Evolutionary conservation across 331 rosid genomes (phyloP), one percentile per base, ranked within the genome.

Genomic region (Phaseolus coccineus): DNA sequence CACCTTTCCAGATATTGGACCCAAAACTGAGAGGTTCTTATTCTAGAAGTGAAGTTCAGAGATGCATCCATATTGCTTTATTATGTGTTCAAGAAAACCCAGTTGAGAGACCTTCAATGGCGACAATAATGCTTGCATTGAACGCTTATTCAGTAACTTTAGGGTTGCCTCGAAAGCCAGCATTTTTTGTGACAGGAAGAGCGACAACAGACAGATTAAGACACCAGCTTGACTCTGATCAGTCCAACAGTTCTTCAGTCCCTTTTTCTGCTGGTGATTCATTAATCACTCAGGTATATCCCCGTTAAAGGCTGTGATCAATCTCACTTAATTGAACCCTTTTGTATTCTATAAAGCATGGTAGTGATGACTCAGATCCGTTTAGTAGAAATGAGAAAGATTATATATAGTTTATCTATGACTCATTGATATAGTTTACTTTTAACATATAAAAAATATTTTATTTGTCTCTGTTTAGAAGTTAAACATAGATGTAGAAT

Each of bases 91-190:
- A 84, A 39, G 85, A 84, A 71, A 81, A 48, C 76, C 87, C 87
- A 15, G 69, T 28, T 0, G 64, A 81, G 3, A 70, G 95, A 57
- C 88, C 91, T 1, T 50, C 87, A 12, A 85, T 90, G 92, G 81
- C 78, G 7, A 62, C 77, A 2, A 56, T 90, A 53, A 42, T 22
- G 44, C 84, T 25, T 46, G 83, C 88, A 56, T 74, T 91, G 5
- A 84, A 76, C 40, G 85, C 86, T 53, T 33, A 69, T 77, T 82
- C 90, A 1, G 68, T 84, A 28, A 79, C 81, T 1, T 5, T 91
- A 65, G 42, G 84, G n/a, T 3, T 58, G 16, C 91, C 93, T 5
- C 57, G 78, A 64, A 53, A 48, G 16, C 91, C 93, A 3, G 78
- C 89, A n/a, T 83, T 80, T 82, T 77, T 22, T 64, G 2, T 68